A percentile compares a stretch with the other conserved stretches of the same genome.
phyloP scores from a whole-genome alignment of 257 asterid genomes.

The Agastache rugosa region DNA sequence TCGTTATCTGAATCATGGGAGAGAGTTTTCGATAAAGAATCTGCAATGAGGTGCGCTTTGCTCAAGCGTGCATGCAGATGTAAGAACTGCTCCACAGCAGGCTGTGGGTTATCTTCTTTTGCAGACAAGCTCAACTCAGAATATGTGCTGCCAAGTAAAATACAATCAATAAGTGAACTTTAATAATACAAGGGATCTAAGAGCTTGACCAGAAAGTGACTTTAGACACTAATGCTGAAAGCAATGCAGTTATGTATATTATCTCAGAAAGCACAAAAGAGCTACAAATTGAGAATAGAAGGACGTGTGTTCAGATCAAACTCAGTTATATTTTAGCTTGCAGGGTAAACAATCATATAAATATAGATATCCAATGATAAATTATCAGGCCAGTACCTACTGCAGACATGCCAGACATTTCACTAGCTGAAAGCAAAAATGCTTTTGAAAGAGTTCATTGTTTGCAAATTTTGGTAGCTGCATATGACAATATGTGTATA shows the following conservation, averaged over 20 bases:
- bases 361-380: slow-evolving; percentile 3
- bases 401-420: background rate
- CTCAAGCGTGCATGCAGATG: slow-evolving; percentile 68
- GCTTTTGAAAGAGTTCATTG: background rate
- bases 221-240: background rate
- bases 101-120: slow-evolving; percentile 88
- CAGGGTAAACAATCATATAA: background rate
- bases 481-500: background rate
- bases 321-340: background rate
- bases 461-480: background rate
- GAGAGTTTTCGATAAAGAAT: slow-evolving; percentile 69
- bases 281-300: background rate
- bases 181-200: background rate
- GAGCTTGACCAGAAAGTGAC: background rate
- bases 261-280: background rate
- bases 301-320: background rate
- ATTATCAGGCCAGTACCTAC: background rate
- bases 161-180: slow-evolving; percentile 26
- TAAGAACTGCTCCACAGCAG: slow-evolving; percentile 90
- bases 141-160: slow-evolving; percentile 68
- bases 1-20: slow-evolving; percentile 56
- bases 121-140: slow-evolving; percentile 86
- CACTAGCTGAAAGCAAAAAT: slow-evolving; percentile 14
- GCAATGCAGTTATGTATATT: background rate
- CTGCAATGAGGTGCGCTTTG: slow-evolving; percentile 68